These are phyloP conservation scores for Murraya koenigii DNA, from an alignment of 345 rosid species.

Conservation along the genomic window DNA sequence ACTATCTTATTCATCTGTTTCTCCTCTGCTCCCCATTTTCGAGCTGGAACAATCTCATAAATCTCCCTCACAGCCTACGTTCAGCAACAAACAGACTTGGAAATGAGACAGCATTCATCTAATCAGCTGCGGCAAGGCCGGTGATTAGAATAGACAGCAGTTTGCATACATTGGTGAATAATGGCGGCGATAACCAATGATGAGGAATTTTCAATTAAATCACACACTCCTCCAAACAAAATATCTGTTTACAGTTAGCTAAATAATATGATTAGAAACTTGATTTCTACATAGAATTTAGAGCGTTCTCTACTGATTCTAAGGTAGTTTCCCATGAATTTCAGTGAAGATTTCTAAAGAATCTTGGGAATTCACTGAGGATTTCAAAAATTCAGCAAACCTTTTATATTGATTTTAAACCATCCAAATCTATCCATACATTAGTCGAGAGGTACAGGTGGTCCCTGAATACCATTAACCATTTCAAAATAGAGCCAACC, in stretches of 20 bases:
- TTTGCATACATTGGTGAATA: background rate
- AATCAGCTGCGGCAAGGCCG: background rate
- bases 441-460: too few relatives aligned
- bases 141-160: background rate
- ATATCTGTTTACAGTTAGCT: too few relatives aligned
- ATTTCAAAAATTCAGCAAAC: too few relatives aligned
- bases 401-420: too few relatives aligned
- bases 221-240: too few relatives aligned
- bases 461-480: too few relatives aligned
- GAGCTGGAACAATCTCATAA: conserved; percentile 80
- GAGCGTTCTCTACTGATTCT: background rate
- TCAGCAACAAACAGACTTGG: conserved; percentile 13
- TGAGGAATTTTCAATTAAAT: background rate
- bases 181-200: too few relatives aligned
- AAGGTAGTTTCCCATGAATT: too few relatives aligned
- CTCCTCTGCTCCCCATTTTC: conserved; percentile 71
- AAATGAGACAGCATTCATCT: conserved; percentile 3
- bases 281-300: background rate
- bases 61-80: conserved; percentile 90
- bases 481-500: too few relatives aligned
- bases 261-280: background rate
- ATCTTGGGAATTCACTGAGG: too few relatives aligned
- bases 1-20: conserved; percentile 60
- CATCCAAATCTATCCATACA: too few relatives aligned
- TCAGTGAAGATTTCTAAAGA: too few relatives aligned